Conservation (phyloP, 352 stramenopile genomes). For the Phytophthora crassamura region DNA sequence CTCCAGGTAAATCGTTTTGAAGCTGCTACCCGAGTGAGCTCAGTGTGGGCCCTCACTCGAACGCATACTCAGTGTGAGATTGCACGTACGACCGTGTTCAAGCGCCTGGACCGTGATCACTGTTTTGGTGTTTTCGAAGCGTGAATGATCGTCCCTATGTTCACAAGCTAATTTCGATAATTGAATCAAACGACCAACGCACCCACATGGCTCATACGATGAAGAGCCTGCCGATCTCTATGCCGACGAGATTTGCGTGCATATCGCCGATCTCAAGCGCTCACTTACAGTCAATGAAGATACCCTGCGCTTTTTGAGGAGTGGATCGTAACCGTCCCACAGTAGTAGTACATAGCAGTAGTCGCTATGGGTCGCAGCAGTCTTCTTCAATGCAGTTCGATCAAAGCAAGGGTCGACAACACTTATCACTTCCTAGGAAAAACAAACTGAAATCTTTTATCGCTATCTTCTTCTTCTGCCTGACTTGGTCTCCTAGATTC, state of each 20-base stretch:
- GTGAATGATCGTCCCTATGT: constrained; percentile 9
- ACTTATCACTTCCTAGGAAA: too few relatives aligned
- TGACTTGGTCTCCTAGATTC: too few relatives aligned
- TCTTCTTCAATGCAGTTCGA: too few relatives aligned
- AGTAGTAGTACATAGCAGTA: too few relatives aligned
- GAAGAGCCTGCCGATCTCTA: background rate
- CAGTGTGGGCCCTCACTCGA: constrained; percentile 1
- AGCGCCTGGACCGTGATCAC: background rate
- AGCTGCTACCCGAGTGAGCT: constrained; percentile 1
- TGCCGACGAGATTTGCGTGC: background rate
- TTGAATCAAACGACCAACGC: constrained; percentile 6
- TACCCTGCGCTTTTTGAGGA: too few relatives aligned
- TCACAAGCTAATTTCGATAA: constrained; percentile 10
- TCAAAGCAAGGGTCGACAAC: too few relatives aligned
- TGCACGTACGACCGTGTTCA: background rate
- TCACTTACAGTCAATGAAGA: background rate
- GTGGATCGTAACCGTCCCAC: too few relatives aligned
- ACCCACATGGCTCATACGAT: background rate
- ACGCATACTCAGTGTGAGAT: background rate
- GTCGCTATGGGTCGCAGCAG: too few relatives aligned
- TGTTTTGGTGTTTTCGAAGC: background rate
- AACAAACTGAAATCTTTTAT: too few relatives aligned
- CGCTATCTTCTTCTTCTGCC: too few relatives aligned
- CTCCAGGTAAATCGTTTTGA: constrained; percentile 1
- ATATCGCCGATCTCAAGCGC: background rate